Percentiles rank a stretch among this genome's conserved stretches.
Evolutionary conservation across 768 basidiomycete species (phyloP).

Genomic region (Tricholoma sp.): DNA sequence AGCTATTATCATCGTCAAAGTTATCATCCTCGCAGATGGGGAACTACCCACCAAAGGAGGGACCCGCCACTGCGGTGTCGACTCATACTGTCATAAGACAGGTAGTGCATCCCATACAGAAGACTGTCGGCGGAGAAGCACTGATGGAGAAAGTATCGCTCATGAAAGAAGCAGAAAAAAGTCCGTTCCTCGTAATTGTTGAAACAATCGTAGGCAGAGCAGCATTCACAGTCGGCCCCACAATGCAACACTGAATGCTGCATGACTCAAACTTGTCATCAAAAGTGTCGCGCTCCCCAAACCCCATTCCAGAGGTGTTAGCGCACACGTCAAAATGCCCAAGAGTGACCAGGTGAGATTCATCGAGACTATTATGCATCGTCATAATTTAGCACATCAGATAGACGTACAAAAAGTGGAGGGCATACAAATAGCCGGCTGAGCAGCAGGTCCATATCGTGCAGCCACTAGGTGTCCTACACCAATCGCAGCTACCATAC

Average conservation of each 20-base stretch:
- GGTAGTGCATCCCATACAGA: too few relatives aligned
- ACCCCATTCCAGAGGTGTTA: constrained; percentile 14
- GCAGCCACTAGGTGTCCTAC: constrained; percentile 26
- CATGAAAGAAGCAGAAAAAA: too few relatives aligned
- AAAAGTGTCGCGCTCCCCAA: constrained; percentile 27
- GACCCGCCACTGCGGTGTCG: too few relatives aligned
- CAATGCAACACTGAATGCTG: constrained; percentile 15
- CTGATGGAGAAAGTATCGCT: too few relatives aligned
- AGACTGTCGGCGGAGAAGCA: too few relatives aligned
- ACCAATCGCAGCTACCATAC: constrained; percentile 29
- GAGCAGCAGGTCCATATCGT: constrained; percentile 17
- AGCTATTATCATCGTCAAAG: too few relatives aligned
- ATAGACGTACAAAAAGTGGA: not conserved
- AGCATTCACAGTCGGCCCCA: constrained; percentile 2
- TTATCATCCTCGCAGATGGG: too few relatives aligned
- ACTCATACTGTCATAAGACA: too few relatives aligned
- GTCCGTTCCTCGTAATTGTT: too few relatives aligned
- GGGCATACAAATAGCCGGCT: constrained; percentile 22
- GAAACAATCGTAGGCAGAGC: too few relatives aligned
- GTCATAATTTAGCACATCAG: not conserved
- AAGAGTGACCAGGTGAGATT: constrained; percentile 22
- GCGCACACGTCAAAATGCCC: constrained; percentile 21
- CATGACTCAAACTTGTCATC: constrained; percentile 22
- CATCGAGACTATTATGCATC: constrained; percentile 22
- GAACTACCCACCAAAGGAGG: too few relatives aligned